Conservation (phyloP, 306 rosid genomes). For the Cotoneaster glaucophyllus region DNA sequence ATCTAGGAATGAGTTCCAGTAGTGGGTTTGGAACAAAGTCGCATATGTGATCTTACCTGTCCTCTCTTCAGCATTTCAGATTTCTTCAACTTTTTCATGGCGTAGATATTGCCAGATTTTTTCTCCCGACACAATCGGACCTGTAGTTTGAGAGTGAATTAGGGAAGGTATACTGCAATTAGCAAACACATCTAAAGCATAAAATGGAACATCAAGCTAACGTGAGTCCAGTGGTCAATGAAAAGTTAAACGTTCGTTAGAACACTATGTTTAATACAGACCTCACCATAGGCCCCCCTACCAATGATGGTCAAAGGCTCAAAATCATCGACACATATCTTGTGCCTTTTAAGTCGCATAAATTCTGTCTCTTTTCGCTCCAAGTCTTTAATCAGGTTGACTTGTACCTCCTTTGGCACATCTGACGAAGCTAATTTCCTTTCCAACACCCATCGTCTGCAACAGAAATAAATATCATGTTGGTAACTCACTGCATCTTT, state of each 20-base stretch:
- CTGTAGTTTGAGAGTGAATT: constrained; percentile 42
- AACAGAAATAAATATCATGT: constrained; percentile 14
- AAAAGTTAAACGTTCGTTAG: background rate
- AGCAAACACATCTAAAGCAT: constrained; percentile 3
- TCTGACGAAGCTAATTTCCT: constrained; percentile 81
- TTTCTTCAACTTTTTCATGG: constrained; percentile 98
- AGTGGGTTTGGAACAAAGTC: constrained; percentile 3
- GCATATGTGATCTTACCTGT: constrained; percentile 56
- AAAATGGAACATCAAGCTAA: constrained; percentile 5
- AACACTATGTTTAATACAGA: constrained; percentile 33
- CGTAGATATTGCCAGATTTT: constrained; percentile 95
- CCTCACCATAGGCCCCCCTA: constrained; percentile 99
- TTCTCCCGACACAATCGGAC: constrained; percentile 97
- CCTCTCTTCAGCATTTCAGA: constrained; percentile 98
- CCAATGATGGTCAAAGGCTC: constrained; percentile 94
- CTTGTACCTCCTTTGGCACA: constrained; percentile 84
- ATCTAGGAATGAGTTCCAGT: background rate
- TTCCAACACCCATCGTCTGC: constrained; percentile 93
- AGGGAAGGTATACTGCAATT: constrained; percentile 20
- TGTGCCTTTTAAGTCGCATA: constrained; percentile 93
- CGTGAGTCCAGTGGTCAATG: background rate
- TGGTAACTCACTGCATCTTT: constrained; percentile 1
- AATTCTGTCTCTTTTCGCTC: constrained; percentile 96
- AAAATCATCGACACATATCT: constrained; percentile 90
- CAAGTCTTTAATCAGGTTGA: constrained; percentile 85